Evolutionary conservation across 108 stramenopile species (phyloP).

Genomic region (Poteriospumella lacustris): DNA sequence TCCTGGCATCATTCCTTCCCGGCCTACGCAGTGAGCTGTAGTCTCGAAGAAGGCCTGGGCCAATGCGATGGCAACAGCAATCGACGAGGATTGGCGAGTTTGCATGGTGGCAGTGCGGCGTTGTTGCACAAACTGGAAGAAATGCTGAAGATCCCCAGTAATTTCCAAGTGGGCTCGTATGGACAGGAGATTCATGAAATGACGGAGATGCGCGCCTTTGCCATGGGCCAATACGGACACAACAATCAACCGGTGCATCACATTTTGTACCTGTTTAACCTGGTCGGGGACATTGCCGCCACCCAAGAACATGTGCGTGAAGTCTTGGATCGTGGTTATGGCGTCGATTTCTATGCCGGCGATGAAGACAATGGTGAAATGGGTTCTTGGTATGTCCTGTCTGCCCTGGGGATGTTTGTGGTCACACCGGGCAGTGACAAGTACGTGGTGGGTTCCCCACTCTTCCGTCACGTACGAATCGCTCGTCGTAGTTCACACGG

Average conservation of each 20-base stretch:
- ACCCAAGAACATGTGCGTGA: neutral
- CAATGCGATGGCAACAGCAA: neutral
- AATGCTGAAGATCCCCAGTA: constrained; percentile 17
- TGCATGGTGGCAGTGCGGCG: neutral
- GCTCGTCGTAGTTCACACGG: neutral
- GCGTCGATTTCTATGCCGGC: constrained; percentile 33
- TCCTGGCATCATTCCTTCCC: constrained; percentile 43
- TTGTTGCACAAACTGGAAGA: neutral
- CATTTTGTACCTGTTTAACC: constrained; percentile 35
- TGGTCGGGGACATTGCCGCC: neutral
- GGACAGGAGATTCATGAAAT: constrained; percentile 38
- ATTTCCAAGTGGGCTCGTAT: constrained; percentile 4
- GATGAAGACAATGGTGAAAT: constrained; percentile 49
- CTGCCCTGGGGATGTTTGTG: constrained; percentile 29
- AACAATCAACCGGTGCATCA: constrained; percentile 47
- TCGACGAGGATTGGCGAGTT: neutral
- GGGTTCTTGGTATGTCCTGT: constrained; percentile 35
- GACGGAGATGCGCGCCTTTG: constrained; percentile 41
- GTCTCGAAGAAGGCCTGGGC: neutral
- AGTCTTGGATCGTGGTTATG: constrained; percentile 19
- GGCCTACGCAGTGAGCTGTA: constrained; percentile 8
- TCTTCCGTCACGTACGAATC: constrained; percentile 26
- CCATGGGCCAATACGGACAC: constrained; percentile 47
- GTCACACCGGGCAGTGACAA: constrained; percentile 25
- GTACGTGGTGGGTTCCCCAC: constrained; percentile 30